Percentiles rank a stretch among this genome's conserved stretches.
These are phyloP conservation scores for Rhexocercosporidium sp. DNA, from an alignment of 2,329 filamentous ascomycete species.

Conservation along the genomic window DNA sequence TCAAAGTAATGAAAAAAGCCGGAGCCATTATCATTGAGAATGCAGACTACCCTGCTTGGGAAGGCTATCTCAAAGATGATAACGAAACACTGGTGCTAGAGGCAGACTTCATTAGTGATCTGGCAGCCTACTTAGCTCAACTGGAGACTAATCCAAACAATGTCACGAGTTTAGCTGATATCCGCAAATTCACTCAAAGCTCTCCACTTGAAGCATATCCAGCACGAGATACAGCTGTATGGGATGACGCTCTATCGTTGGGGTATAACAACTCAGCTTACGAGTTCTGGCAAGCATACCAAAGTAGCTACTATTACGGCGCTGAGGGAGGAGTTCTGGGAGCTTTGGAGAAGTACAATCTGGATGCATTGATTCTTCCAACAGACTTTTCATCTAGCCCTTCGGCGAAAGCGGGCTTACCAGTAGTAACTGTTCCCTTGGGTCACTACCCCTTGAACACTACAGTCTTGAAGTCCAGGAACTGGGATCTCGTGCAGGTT, in stretches of 20 bases:
- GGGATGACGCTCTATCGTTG: slow-evolving; percentile 57
- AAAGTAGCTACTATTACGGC: slow-evolving; percentile 57
- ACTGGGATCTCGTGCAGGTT: slow-evolving; percentile 54
- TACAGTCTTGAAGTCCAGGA: slow-evolving; percentile 47
- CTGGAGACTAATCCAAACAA: slow-evolving; percentile 63
- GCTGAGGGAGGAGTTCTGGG: slow-evolving; percentile 65
- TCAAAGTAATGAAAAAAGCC: slow-evolving; percentile 56
- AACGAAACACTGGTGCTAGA: slow-evolving; percentile 51
- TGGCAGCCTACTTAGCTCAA: slow-evolving; percentile 60
- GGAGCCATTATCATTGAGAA: slow-evolving; percentile 66
- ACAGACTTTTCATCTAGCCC: slow-evolving; percentile 53
- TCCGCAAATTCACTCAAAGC: slow-evolving; percentile 59
- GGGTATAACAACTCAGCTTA: slow-evolving; percentile 62
- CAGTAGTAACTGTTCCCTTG: slow-evolving; percentile 67
- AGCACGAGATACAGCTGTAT: slow-evolving; percentile 59
- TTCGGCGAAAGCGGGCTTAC: slow-evolving; percentile 61
- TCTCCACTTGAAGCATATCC: slow-evolving; percentile 64
- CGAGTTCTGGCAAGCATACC: slow-evolving; percentile 62
- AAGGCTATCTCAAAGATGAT: slow-evolving; percentile 47
- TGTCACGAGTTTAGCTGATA: slow-evolving; percentile 55
- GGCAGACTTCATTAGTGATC: slow-evolving; percentile 63
- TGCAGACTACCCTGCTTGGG: slow-evolving; percentile 61
- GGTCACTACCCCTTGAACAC: slow-evolving; percentile 58
- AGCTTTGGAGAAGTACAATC: slow-evolving; percentile 58
- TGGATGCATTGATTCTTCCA: slow-evolving; percentile 68